phyloP scores from a whole-genome alignment of 371 early-diverging fungal genomes.

The Gilbertella persicaria region DNA sequence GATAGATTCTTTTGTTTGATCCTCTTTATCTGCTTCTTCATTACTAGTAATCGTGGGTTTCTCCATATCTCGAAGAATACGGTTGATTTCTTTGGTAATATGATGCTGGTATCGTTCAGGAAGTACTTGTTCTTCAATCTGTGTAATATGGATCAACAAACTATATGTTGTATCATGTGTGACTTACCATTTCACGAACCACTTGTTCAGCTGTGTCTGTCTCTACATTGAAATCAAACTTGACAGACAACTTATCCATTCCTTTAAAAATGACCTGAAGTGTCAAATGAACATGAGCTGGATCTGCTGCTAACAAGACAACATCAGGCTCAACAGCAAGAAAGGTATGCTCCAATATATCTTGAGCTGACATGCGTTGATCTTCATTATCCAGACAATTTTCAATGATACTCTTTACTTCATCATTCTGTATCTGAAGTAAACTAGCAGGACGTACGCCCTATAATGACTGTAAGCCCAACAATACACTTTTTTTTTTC shows the following conservation, averaged over 20 bases:
- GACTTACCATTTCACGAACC: constrained; percentile 81
- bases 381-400: constrained; percentile 64
- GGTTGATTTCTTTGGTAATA: constrained; percentile 75
- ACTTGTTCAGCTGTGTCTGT: constrained; percentile 82
- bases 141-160: no score
- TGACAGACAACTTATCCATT: constrained; percentile 68
- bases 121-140: constrained; percentile 70
- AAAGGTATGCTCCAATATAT: constrained; percentile 51
- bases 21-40: constrained; percentile 28
- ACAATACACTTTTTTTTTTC: not conserved
- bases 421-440: constrained; percentile 57
- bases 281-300: constrained; percentile 56
- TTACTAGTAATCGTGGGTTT: constrained; percentile 22
- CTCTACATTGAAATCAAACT: constrained; percentile 77
- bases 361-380: constrained; percentile 57
- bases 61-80: constrained; percentile 67
- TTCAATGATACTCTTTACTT: constrained; percentile 67
- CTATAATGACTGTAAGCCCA: no score
- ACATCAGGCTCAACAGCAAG: constrained; percentile 65
- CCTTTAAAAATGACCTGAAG: constrained; percentile 75
- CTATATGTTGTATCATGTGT: constrained; percentile 21
- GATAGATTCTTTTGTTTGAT: constrained; percentile 46
- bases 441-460: constrained; percentile 62
- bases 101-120: constrained; percentile 66
- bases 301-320: constrained; percentile 52